Conservation (phyloP, 768 basidiomycete species). For the Roridomyces roridus region DNA sequence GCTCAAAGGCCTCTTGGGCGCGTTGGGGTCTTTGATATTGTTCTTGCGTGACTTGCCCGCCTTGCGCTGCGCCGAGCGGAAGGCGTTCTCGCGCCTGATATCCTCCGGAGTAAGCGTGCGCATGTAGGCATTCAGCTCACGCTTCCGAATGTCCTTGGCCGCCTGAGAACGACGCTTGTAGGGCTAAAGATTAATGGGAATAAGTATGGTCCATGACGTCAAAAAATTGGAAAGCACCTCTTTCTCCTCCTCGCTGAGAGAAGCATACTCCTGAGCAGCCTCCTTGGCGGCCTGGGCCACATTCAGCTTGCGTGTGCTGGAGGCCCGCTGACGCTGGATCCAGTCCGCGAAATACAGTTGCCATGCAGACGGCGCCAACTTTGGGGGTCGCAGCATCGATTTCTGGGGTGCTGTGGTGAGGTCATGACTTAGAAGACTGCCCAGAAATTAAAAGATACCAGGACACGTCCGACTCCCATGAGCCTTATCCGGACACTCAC, state of each 20-base stretch:
- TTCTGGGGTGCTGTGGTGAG: conserved; percentile 64
- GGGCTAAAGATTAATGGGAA: conserved; percentile 55
- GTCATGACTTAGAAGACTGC: conserved; percentile 19
- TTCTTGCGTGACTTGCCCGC: conserved; percentile 91
- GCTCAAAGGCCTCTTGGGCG: conserved; percentile 93
- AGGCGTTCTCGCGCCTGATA: conserved; percentile 92
- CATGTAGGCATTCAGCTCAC: conserved; percentile 85
- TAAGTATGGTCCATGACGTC: conserved; percentile 17
- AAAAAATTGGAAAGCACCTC: conserved; percentile 61
- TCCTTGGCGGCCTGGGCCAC: conserved; percentile 96
- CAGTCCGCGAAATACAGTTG: conserved; percentile 96
- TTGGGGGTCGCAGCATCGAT: conserved; percentile 84
- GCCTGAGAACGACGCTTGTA: conserved; percentile 85
- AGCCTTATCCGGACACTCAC: conserved; percentile 39
- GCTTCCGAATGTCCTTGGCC: conserved; percentile 85
- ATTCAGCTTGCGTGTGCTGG: conserved; percentile 85
- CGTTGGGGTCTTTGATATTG: conserved; percentile 97
- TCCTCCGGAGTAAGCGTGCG: conserved; percentile 89
- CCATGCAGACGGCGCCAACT: conserved; percentile 94
- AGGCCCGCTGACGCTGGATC: conserved; percentile 86
- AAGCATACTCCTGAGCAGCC: conserved; percentile 89
- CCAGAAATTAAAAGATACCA: conserved; percentile 12
- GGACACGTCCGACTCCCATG: conserved; percentile 53
- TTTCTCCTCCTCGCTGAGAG: conserved; percentile 79
- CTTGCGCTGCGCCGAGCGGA: conserved; percentile 90